Percentiles rank a stretch among this genome's conserved stretches.
Conservation (phyloP, 768 basidiomycete genomes). For the Leccinum broughii region DNA sequence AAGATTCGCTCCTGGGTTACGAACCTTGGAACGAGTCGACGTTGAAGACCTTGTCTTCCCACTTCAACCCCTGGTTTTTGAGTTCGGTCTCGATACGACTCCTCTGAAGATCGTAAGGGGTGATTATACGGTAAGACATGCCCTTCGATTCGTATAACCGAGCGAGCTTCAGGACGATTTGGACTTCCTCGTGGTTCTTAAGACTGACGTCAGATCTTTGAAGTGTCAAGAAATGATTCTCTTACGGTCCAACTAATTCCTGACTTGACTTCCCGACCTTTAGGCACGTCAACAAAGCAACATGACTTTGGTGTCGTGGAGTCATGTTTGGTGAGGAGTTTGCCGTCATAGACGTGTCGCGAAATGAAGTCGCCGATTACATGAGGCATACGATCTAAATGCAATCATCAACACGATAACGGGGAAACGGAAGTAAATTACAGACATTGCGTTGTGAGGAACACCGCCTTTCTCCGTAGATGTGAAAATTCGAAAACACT, state of each 20-base stretch:
- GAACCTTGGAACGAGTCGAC: slow-evolving; percentile 84
- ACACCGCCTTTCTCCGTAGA: slow-evolving; percentile 45
- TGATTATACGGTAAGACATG: slow-evolving; percentile 64
- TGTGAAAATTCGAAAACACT: slow-evolving; percentile 77
- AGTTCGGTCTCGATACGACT: slow-evolving; percentile 55
- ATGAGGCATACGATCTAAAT: slow-evolving; percentile 78
- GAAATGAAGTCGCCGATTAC: slow-evolving; percentile 75
- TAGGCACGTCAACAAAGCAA: slow-evolving; percentile 40
- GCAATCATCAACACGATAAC: not conserved
- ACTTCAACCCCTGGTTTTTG: slow-evolving; percentile 45
- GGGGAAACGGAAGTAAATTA: not conserved
- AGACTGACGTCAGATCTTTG: not conserved
- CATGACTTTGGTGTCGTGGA: slow-evolving; percentile 36
- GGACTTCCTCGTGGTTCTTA: slow-evolving; percentile 61
- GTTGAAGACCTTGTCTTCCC: slow-evolving; percentile 72
- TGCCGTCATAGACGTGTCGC: slow-evolving; percentile 53
- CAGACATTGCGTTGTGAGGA: slow-evolving; percentile 76
- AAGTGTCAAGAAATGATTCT: not conserved
- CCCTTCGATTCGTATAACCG: slow-evolving; percentile 44
- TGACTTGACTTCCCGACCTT: slow-evolving; percentile 30
- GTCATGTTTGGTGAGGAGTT: slow-evolving; percentile 58
- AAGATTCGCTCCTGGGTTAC: not conserved
- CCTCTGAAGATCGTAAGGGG: slow-evolving; percentile 77
- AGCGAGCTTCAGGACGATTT: slow-evolving; percentile 56
- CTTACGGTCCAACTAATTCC: slow-evolving; percentile 41